Base-by-base conservation (phyloP, 352 stramenopile genomes). In the Globisporangium paddicum region DNA sequence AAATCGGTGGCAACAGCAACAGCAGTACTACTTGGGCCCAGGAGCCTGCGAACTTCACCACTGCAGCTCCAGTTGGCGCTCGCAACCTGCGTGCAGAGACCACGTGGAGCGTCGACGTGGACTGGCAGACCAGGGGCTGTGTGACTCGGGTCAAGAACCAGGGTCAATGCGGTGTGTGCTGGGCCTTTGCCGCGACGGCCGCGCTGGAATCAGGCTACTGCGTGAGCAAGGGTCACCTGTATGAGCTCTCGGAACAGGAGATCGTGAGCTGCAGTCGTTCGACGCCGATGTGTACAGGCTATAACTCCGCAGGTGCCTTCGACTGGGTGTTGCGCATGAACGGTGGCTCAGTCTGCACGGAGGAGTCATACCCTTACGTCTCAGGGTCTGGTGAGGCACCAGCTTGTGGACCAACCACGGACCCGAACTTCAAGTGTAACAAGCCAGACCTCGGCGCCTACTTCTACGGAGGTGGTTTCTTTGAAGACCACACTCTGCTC, bases 171-270 rank as follows among this genome's bases (percentile, higher is more conserved):
- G 62, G 62, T 35, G 26, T 32, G 10, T 75, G 68, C 56, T 61
- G 19, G 54, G 48, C 50, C 0, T 71, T 68, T 34, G 53, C 63
- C 3, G 34, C 44, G 1, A 41, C 50, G 0, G 61, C 40, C 1
- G 51, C 64, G 2, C 18, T 68, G 6, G 68, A 75, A 28, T 58
- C 42, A n/a, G 64, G 42, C 40, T 75, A 72, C 54, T 75, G 68
- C 25, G 21, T 61, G n/a, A 37, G 35, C 9, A 62, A 35, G 5
- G 45, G 51, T 0, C 32, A 4, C 13, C 21, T 68, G 3, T 41
- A 55, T 37, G 45, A 55, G 45, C 54, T 70, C 26, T 70, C 64
- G 19, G 59, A 60, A 30, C 64, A 70, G 42, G 59, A 70, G 19
- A 0, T 61, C 6, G 42, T 59, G 5, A 68, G 42, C 48, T 68